Base-by-base conservation (phyloP, 768 basidiomycete genomes). In the Coprinopsis cinerea region DNA sequence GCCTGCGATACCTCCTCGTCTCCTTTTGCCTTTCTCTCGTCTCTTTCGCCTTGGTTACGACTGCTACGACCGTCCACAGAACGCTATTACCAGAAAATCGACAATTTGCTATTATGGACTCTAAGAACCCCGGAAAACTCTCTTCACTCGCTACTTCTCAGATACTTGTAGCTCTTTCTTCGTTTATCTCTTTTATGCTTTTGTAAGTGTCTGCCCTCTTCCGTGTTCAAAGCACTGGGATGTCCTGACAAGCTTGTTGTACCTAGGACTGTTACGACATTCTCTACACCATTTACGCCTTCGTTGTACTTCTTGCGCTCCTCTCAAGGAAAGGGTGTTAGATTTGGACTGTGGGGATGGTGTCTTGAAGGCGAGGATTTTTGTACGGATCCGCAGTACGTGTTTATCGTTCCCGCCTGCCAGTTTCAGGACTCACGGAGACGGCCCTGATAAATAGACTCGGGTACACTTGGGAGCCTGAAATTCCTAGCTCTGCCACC, bases 311-410 rank as follows among this genome's bases (percentile, higher is more conserved):
- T 72, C 55, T 52, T 74, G 25, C 63, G 63, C 34, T 57, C 67
- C 32, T 66, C 66, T 7, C 64, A 72, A 52, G 69, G 66, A 2
- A 62, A 62, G 36, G 72, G 72, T 9, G 68, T 72, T n/a, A 55
- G 61, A 24, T 72, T 72, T 52, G 72, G 72, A 1, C 56, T 67
- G 45, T 73, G 70, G 70, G 72, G 70, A 30, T 72, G 71, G 71
- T 73, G 71, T 58, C 55, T 69, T 17, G 66, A 67, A 36, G 54
- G 59, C 36, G 64, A 65, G 30, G 53, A 50, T 20, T 49, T 59
- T 9, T 71, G 68, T 54, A 61, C 54, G 18, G 10, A 49, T 23
- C 60, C 64, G 37, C 60, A 64, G 69, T 71, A 51, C 32, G 62
- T 51, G 27, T 41, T 45, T 28, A 4, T 30, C 32, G 3, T 39